Percentiles rank a stretch among this genome's conserved stretches.
phyloP scores from a whole-genome alignment of 768 basidiomycete species.

The Termitomyces sp. region DNA sequence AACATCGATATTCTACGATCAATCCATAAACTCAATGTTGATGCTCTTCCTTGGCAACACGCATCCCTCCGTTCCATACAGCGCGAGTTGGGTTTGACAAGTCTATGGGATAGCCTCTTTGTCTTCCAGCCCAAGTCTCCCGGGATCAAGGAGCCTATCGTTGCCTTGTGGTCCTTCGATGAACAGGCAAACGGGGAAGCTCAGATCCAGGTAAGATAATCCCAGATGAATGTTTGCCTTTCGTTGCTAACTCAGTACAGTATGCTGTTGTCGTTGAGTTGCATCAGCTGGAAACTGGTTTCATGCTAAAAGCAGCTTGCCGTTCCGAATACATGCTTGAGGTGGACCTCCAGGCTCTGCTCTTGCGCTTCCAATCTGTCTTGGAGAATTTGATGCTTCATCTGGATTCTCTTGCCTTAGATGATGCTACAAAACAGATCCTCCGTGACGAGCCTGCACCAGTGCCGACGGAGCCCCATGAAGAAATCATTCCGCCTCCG shows the following conservation, averaged over 20 bases:
- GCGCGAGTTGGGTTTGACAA: slow-evolving; percentile 20
- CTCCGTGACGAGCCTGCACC: neutral
- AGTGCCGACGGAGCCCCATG: neutral
- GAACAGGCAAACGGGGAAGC: slow-evolving; percentile 7
- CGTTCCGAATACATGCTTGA: slow-evolving; percentile 21
- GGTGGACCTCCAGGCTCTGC: slow-evolving; percentile 16
- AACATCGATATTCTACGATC: slow-evolving; percentile 29
- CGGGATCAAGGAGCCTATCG: slow-evolving; percentile 9
- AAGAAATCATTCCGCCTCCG: neutral
- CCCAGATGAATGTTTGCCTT: neutral
- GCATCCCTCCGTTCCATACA: slow-evolving; percentile 39
- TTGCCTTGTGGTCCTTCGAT: slow-evolving; percentile 26
- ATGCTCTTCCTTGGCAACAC: slow-evolving; percentile 38
- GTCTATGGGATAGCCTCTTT: slow-evolving; percentile 38
- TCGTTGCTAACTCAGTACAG: slow-evolving; percentile 16
- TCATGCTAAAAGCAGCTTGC: slow-evolving; percentile 31
- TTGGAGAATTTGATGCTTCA: slow-evolving; percentile 12
- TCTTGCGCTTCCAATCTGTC: slow-evolving; percentile 13
- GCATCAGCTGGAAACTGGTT: slow-evolving; percentile 22
- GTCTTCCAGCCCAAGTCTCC: slow-evolving; percentile 31
- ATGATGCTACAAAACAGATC: slow-evolving; percentile 7
- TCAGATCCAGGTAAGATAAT: slow-evolving; percentile 22
- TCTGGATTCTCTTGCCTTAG: slow-evolving; percentile 8
- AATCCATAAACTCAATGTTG: slow-evolving; percentile 32
- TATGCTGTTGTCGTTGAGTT: slow-evolving; percentile 41